These are phyloP conservation scores for Sideroxylon spinosum DNA, from an alignment of 179 eudicot genomes.

Conservation along the genomic window DNA sequence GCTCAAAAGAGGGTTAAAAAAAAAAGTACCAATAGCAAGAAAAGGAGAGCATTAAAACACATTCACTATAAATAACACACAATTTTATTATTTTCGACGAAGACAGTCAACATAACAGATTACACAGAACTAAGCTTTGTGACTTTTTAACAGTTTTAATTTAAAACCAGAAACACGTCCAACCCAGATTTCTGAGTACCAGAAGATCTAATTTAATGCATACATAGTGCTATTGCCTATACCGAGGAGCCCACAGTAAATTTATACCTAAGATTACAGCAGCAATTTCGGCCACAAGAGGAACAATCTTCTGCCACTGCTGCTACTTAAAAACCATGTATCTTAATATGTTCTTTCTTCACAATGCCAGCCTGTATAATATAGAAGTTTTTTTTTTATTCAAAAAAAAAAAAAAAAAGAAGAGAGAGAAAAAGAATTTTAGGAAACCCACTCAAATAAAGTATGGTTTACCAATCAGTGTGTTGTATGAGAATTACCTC, in stretches of 20 bases:
- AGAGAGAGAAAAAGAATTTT: background rate
- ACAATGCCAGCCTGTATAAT: slow-evolving; percentile 16
- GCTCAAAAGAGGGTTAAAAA: too few relatives aligned
- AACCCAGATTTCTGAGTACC: background rate
- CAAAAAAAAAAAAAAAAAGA: too few relatives aligned
- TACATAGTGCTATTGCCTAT: background rate
- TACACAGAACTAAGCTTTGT: too few relatives aligned
- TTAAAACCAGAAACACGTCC: background rate
- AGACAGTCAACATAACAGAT: background rate
- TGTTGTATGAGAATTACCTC: slow-evolving; percentile 9
- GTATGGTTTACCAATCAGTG: background rate
- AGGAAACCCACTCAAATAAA: background rate
- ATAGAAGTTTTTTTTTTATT: background rate
- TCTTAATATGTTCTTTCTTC: slow-evolving; percentile 20
- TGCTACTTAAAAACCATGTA: slow-evolving; percentile 17
- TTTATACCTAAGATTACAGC: background rate
- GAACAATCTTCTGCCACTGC: background rate
- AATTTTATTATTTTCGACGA: too few relatives aligned
- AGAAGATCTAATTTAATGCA: background rate
- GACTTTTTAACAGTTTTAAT: background rate
- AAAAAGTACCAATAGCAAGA: background rate
- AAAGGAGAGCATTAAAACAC: too few relatives aligned
- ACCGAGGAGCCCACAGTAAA: background rate
- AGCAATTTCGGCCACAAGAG: background rate
- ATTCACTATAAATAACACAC: background rate